Evolutionary conservation across 75 land plant genomes (phyloP).

Genomic region (Gnetum montanum): DNA sequence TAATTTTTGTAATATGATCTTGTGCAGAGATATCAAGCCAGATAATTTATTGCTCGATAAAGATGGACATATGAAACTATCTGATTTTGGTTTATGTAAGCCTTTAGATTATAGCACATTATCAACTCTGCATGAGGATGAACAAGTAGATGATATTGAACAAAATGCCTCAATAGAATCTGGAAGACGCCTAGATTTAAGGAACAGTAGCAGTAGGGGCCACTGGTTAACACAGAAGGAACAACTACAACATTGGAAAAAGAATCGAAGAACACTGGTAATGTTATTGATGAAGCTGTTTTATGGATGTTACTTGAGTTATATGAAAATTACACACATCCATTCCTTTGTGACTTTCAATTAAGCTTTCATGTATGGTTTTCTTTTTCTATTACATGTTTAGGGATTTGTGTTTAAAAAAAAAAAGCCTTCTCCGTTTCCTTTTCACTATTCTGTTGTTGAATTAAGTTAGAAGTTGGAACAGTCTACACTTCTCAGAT

Average conservation of each 20-base stretch:
- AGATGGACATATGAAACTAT: conserved; percentile 93
- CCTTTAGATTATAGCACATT: conserved; percentile 63
- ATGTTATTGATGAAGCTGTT: too few species aligned
- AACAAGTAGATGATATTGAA: conserved; percentile 28
- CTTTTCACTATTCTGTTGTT: too few species aligned
- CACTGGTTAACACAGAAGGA: conserved; percentile 73
- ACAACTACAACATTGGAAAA: conserved; percentile 85
- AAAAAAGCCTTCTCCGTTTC: too few species aligned
- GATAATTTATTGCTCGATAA: conserved; percentile 89
- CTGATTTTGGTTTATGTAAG: conserved; percentile 98
- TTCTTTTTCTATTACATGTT: too few species aligned
- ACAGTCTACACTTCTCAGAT: too few species aligned
- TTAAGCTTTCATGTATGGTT: too few species aligned
- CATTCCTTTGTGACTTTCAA: too few species aligned
- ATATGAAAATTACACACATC: too few species aligned
- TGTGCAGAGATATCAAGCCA: conserved; percentile 90
- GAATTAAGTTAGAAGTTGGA: too few species aligned
- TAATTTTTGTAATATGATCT: too few species aligned
- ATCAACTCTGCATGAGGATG: conserved; percentile 58
- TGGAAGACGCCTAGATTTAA: conserved; percentile 11
- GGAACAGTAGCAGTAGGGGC: conserved; percentile 22
- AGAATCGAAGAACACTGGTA: conserved; percentile 76
- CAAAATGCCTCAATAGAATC: conserved; percentile 12
- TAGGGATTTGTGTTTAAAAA: too few species aligned
- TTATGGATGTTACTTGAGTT: too few species aligned